Percentiles rank a stretch among this genome's conserved stretches.
Conservation (phyloP, 768 basidiomycete species). For the Phylloporus scabripes region DNA sequence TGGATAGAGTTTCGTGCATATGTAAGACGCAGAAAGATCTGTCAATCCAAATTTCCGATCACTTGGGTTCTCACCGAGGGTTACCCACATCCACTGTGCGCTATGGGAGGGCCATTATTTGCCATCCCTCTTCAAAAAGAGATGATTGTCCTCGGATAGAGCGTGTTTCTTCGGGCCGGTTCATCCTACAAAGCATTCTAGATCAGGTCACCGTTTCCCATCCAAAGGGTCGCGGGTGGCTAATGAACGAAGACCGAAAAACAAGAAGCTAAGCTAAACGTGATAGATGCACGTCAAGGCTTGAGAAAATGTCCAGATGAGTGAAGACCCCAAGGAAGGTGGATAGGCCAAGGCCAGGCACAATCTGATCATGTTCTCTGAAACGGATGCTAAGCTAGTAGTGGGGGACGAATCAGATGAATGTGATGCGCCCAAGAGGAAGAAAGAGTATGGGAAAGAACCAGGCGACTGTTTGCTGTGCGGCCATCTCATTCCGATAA, state of each 20-base stretch:
- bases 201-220: constrained; percentile 14
- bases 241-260: not conserved
- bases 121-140: constrained; percentile 1
- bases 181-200: not conserved
- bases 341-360: constrained; percentile 19
- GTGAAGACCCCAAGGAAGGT: not conserved
- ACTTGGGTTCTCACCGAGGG: constrained; percentile 8
- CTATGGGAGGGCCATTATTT: constrained; percentile 7
- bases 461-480: not conserved
- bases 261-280: not conserved
- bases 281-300: no score
- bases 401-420: constrained; percentile 1
- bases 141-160: not conserved
- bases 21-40: not conserved
- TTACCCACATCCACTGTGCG: constrained; percentile 5
- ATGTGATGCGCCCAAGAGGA: constrained; percentile 19
- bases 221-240: constrained; percentile 16
- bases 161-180: constrained; percentile 8
- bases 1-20: constrained; percentile 2
- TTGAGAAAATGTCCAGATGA: not conserved
- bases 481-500: constrained; percentile 2
- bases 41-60: constrained; percentile 1
- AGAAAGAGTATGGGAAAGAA: not conserved
- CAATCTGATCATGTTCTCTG: constrained; percentile 5
- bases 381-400: constrained; percentile 15